These are phyloP conservation scores for Rhazya stricta DNA, from an alignment of 257 asterid genomes.

Conservation along the genomic window DNA sequence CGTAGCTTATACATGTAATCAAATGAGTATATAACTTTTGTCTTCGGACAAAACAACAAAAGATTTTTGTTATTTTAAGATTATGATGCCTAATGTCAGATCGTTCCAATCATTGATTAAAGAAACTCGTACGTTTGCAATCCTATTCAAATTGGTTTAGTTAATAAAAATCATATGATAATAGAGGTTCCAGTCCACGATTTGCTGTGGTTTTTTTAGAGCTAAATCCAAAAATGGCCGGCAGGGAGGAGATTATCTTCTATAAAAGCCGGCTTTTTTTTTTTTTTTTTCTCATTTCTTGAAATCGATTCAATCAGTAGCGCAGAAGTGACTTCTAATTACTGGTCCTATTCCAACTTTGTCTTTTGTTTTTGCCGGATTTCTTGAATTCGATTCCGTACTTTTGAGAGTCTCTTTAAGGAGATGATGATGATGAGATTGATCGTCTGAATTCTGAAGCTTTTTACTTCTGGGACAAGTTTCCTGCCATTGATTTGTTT, in stretches of 20 bases:
- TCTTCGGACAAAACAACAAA: too few relatives aligned
- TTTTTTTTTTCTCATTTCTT: neutral
- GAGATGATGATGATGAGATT: neutral
- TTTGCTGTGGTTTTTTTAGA: neutral
- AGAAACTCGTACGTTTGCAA: neutral
- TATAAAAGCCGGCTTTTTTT: slow-evolving; percentile 8
- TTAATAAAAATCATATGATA: neutral
- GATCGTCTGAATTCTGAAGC: slow-evolving; percentile 5
- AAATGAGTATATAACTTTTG: too few relatives aligned
- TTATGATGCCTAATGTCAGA: neutral
- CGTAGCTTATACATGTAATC: too few relatives aligned
- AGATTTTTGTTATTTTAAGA: neutral
- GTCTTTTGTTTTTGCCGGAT: neutral
- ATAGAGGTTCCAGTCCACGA: neutral
- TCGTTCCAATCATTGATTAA: neutral
- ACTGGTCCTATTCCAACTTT: neutral
- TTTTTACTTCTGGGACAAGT: slow-evolving; percentile 1
- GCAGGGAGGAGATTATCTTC: neutral
- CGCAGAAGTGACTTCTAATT: too few relatives aligned
- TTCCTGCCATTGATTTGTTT: neutral
- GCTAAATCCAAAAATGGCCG: slow-evolving; percentile 13
- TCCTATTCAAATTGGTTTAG: neutral
- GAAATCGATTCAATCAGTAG: neutral
- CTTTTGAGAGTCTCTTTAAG: neutral
- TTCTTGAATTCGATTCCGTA: neutral